Evolutionary conservation across 106 monocot species (phyloP), one percentile per base, ranked within the genome.

Genomic region (Dioscorea dumetorum): DNA sequence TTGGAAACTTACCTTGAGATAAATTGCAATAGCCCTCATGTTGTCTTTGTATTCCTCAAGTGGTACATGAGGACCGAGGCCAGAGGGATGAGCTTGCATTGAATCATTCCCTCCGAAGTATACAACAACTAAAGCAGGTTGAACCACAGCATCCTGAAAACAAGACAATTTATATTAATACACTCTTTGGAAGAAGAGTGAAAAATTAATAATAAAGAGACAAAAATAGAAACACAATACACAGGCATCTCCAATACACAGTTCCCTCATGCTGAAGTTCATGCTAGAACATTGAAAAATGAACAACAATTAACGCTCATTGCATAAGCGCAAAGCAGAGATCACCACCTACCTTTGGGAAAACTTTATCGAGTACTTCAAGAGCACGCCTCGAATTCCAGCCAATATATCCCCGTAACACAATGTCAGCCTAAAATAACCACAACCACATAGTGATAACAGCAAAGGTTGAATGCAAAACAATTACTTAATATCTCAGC

Each of bases 31-130:
- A 60, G 69, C 85, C 68, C 82, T 84, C 94, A 90, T 81, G 69
- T 94, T 94, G 53, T 90, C 87, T 23, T 84, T 63, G 34, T 90
- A 90, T 62, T 90, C 94, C 7, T 77, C 71, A 20, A 94, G 84
- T 49, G 94, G 94, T 57, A 94, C 94, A 78, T 90, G 90, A 64
- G 90, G 90, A 61, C 94, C 90, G 33, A 87, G 67, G 60, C 90
- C 90, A 16, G 87, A 94, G n/a, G 84, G 70, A 35, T 87, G 80
- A 79, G 90, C 57, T 52, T 79, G 86, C 71, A 90, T 78, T 6
- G 90, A 90, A 74, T 94, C 94, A 62, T 90, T 90, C 32, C 94
- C 94, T 32, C 94, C 94, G 62, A 94, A 94, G 80, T 94, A 94
- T 21, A 90, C 87, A 62, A 94, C 71, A 18, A 93, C 79, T 19